Base-by-base conservation (phyloP, 2,329 filamentous ascomycete species). In the Pseudopithomyces maydicus region DNA sequence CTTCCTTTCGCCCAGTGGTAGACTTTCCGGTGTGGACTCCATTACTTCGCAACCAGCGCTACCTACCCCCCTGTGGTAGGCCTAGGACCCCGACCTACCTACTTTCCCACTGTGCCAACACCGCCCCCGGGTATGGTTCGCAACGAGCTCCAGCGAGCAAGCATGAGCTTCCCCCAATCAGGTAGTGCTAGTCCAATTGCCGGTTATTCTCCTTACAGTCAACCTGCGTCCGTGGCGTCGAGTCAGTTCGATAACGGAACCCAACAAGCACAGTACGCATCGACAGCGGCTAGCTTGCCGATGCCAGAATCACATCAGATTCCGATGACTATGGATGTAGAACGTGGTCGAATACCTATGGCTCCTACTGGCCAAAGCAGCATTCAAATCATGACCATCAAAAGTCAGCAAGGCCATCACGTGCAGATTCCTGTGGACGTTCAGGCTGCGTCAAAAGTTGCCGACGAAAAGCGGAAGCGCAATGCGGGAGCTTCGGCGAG, bases 401-500 rank as follows among this genome's bases (percentile, higher is more conserved):
- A 82, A 62, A 83, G 80, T 15, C 78, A 78, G 50, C 76, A 79
- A 43, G 82, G 82, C 17, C 72, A 75, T 44, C 78, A 79, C 36
- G 81, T 84, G 53, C 80, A 82, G 61, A 86, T 93, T 47, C 88
- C 88, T 14, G 87, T 94, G 10, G 91, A 96, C 71, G 87, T 90
- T 42, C 89, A 91, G 64, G 89, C 91, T 66, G 92, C 89, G 12
- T 96, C 92, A 12, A 89, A 88, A 64, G 87, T 91, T 66, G 90
- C 91, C 38, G 90, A 95, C 68, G 91, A 96, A 74, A 96, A 95
- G 77, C 84, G 92, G 54, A 88, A 90, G 73, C 85, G 91, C 50
- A 96, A 96, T 69, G 92, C 92, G 39, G 90, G 90, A 46, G 92
- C 92, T 6, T 96, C 91, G 55, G 91, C 91, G 46, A 84, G 92